Conservation (phyloP, 164 flowering plant genomes). For the Vitis rotundifolia region DNA sequence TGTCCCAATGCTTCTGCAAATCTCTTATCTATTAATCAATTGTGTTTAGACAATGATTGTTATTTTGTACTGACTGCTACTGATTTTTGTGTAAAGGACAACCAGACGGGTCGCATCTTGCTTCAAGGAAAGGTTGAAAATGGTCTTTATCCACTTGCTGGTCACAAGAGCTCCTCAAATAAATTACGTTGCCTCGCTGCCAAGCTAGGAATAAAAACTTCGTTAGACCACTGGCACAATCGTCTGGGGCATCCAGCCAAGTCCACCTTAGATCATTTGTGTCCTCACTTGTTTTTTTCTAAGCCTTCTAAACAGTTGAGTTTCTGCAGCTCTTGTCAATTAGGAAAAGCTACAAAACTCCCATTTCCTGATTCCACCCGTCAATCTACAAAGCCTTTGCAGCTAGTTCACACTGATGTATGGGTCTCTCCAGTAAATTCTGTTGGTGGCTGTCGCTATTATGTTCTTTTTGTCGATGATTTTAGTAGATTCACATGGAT, state of each 20-base stretch:
- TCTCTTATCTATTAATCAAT: slow-evolving; percentile 2
- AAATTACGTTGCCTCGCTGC: slow-evolving; percentile 2
- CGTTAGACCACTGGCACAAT: slow-evolving; percentile 3
- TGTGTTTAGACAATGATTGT: slow-evolving; percentile 2
- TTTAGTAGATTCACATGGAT: neutral
- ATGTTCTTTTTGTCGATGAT: no score
- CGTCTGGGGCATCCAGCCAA: slow-evolving; percentile 4
- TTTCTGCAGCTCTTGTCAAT: slow-evolving; percentile 4
- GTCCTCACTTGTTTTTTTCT: neutral
- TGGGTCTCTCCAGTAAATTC: slow-evolving; percentile 10
- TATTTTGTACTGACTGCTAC: slow-evolving; percentile 5
- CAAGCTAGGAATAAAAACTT: slow-evolving; percentile 4
- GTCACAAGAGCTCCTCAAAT: slow-evolving; percentile 8
- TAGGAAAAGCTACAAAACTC: slow-evolving; percentile 3
- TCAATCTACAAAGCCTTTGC: neutral
- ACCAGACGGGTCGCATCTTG: slow-evolving; percentile 5
- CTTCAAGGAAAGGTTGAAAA: slow-evolving; percentile 7
- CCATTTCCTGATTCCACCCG: slow-evolving; percentile 2
- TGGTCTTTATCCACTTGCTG: slow-evolving; percentile 1
- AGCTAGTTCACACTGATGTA: slow-evolving; percentile 3
- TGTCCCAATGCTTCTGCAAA: slow-evolving; percentile 6
- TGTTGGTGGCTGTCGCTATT: slow-evolving; percentile 8
- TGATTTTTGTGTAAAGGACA: slow-evolving; percentile 8
- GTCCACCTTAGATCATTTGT: slow-evolving; percentile 2
- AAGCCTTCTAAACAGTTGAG: neutral